Conservation (phyloP, 805 yeast genomes). For the Wickerhamomyces bovis region DNA sequence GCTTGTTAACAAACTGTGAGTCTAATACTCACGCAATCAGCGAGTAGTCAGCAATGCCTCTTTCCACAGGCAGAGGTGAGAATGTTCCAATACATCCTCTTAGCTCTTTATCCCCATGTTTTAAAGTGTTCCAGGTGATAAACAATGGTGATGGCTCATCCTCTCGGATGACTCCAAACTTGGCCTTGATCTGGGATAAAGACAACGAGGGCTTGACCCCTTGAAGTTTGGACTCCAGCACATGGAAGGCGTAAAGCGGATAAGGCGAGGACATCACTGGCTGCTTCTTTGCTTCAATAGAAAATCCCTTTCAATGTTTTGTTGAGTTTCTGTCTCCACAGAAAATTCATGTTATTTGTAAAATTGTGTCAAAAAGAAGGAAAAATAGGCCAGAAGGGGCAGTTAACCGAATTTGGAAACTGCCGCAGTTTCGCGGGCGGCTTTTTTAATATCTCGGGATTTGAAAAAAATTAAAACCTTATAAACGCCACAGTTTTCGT, state of each 20-base stretch:
- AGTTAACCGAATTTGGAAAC: neutral
- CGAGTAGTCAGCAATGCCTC: constrained; percentile 60
- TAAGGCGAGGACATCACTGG: constrained; percentile 2
- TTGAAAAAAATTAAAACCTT: no score
- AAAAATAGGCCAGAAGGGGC: neutral
- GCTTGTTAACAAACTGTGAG: neutral
- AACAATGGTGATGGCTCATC: constrained; percentile 53
- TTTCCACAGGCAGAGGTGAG: constrained; percentile 41
- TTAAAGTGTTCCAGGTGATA: constrained; percentile 73
- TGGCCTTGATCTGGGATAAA: constrained; percentile 12
- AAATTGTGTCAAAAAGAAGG: neutral
- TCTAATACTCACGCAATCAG: constrained; percentile 35
- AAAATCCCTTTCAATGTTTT: no score
- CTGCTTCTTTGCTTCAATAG: no score
- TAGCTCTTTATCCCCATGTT: constrained; percentile 31
- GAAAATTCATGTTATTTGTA: neutral
- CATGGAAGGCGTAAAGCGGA: constrained; percentile 28
- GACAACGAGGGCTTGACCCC: constrained; percentile 1
- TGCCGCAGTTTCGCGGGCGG: neutral
- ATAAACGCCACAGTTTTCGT: neutral
- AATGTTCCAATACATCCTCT: constrained; percentile 97
- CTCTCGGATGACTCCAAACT: constrained; percentile 1
- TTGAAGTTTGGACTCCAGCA: constrained; percentile 13
- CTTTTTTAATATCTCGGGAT: no score
- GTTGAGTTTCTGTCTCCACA: neutral